Evolutionary conservation across 1,139 yeast species (phyloP).

Genomic region (Pneumocystis wakefieldiae): DNA sequence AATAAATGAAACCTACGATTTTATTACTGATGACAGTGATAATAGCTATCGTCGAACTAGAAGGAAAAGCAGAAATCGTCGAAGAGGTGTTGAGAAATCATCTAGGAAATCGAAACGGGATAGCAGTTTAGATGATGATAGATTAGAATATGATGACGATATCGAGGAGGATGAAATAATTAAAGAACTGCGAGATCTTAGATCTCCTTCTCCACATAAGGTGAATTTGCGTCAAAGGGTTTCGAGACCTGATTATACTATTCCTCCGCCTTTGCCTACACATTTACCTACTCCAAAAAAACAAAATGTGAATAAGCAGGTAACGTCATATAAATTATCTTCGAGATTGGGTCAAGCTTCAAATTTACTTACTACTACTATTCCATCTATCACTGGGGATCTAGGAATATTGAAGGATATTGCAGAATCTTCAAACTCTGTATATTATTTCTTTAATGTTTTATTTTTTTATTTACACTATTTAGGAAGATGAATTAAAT

Average conservation of each 20-base stretch:
- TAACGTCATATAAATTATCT: background rate
- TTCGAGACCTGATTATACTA: constrained; percentile 9
- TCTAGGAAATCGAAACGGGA: background rate
- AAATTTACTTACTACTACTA: background rate
- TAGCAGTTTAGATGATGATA: background rate
- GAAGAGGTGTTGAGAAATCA: background rate
- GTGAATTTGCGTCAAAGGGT: constrained; percentile 6
- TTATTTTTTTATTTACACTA: background rate
- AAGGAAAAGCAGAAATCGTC: background rate
- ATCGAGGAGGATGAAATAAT: background rate
- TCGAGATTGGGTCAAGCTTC: background rate
- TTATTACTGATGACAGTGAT: background rate
- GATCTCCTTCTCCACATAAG: background rate
- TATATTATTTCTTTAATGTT: background rate
- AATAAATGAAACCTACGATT: background rate
- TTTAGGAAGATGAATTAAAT: background rate
- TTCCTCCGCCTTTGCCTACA: constrained; percentile 9
- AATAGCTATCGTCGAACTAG: background rate
- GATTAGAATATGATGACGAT: background rate
- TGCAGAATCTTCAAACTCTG: background rate
- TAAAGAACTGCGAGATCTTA: background rate
- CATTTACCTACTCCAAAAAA: background rate
- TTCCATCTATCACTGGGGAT: background rate
- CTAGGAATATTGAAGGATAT: background rate
- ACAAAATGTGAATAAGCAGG: background rate